Evolutionary conservation across 2,329 filamentous ascomycete species (phyloP), one percentile per base, ranked within the genome.

Genomic region (Fusarium neocosmosporiellum): DNA sequence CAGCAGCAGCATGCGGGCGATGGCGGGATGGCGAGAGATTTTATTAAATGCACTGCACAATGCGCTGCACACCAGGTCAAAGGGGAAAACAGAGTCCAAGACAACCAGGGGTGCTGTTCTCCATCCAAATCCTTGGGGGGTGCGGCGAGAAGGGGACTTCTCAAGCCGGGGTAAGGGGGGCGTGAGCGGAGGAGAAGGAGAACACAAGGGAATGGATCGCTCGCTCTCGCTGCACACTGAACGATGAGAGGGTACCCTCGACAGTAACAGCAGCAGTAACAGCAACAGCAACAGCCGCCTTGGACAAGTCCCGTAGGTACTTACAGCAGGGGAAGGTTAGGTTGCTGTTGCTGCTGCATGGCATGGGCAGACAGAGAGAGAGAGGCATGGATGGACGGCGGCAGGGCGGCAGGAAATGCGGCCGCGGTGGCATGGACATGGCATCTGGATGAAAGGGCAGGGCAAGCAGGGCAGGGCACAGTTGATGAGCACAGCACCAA

Each of bases 21-120:
- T 67, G 70, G 70, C 70, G 70, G 70, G 63, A 72, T 70, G 70
- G 55, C 70, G 70, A 72, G 70, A 73, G 70, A 71, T 72, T 72
- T 72, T 72, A 71, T 73, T 66, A 34, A 64, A 65, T 71, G 55
- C 61, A 72, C 50, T 43, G 41, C 41, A 43, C 41, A 16, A 13
- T 43, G 41, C 41, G 27, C 27, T 43, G 4, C 41, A 43, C 57
- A 66, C 70, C 59, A 60, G 70, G 70, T 67, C 67, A 67, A 64
- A 69, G 54, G 62, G 53, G 48, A 60, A 66, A 66, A 57, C 67
- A 63, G 55, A 67, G 57, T 41, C 36, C 36, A 39, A 54, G 57
- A 36, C 53, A 59, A 36, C 58, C 58, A 62, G 55, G 36, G 67
- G 65, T 68, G 60, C 39, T 69, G 41, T 20, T 59, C 16, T 27